Conservation (phyloP, 2,329 filamentous ascomycete species). For the Diaporthe vaccinii region DNA sequence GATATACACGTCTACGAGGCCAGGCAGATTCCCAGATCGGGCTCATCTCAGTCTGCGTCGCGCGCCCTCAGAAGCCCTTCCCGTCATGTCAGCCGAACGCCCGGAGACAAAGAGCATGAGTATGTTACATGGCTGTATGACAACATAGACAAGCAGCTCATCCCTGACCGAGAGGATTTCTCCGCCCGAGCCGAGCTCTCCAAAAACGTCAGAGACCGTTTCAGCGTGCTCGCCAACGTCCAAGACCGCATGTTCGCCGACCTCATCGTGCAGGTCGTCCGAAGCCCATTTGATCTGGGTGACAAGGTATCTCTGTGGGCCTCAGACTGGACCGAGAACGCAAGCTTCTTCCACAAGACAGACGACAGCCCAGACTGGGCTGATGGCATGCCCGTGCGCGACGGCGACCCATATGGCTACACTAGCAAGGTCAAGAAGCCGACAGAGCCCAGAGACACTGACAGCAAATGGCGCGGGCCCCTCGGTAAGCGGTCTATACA, state of each 20-base stretch:
- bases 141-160: constrained; percentile 55
- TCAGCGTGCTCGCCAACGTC: constrained; percentile 75
- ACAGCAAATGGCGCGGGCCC: constrained; percentile 76
- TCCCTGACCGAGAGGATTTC: constrained; percentile 63
- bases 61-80: constrained; percentile 47
- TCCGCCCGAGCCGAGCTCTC: constrained; percentile 54
- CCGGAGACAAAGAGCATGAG: constrained; percentile 51
- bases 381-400: constrained; percentile 49
- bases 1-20: constrained; percentile 60
- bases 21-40: background rate
- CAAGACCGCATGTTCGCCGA: constrained; percentile 71
- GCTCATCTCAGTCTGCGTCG: constrained; percentile 19
- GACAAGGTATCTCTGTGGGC: constrained; percentile 76
- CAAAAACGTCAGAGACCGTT: constrained; percentile 66
- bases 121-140: constrained; percentile 66
- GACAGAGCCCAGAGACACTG: constrained; percentile 41
- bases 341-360: constrained; percentile 68
- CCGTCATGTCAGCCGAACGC: constrained; percentile 38
- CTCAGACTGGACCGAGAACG: constrained; percentile 85
- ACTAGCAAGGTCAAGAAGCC: constrained; percentile 49
- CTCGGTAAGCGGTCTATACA: constrained; percentile 79
- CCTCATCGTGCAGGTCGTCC: constrained; percentile 78
- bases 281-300: constrained; percentile 57
- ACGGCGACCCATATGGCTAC: constrained; percentile 72
- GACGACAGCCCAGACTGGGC: constrained; percentile 48